Conservation (phyloP, 129 eudicot species). For the Tagetes erecta region DNA sequence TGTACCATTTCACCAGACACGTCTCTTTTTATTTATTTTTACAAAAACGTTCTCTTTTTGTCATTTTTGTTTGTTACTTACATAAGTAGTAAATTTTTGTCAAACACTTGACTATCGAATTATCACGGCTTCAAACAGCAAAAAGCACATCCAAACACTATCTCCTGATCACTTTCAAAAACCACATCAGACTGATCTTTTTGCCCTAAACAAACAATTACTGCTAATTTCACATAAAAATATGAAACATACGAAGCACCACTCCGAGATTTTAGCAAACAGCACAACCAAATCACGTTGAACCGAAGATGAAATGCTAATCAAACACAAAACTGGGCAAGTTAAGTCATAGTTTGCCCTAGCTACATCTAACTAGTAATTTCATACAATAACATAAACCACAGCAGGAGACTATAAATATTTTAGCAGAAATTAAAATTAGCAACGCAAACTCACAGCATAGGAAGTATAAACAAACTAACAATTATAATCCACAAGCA, state of each 20-base stretch:
- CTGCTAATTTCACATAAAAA: not conserved
- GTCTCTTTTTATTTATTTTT: not conserved
- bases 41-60: not conserved
- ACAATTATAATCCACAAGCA: conserved; percentile 14
- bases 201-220: conserved; percentile 22
- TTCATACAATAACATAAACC: not conserved
- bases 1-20: not conserved
- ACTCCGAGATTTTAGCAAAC: not conserved
- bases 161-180: not conserved
- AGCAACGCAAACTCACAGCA: not conserved
- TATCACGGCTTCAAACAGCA: conserved; percentile 1
- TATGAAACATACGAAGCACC: not conserved
- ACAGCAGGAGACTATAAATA: not conserved
- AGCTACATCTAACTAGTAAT: not conserved
- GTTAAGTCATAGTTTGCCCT: conserved; percentile 22
- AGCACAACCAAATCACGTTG: not conserved
- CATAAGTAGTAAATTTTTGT: not conserved
- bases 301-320: not conserved
- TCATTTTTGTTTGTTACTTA: not conserved
- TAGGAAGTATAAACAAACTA: not conserved
- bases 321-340: not conserved
- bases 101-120: not conserved
- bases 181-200: not conserved
- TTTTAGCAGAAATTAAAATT: not conserved
- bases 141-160: not conserved